Conservation (phyloP, 2,329 filamentous ascomycete genomes). For the Neonectria hederae region DNA sequence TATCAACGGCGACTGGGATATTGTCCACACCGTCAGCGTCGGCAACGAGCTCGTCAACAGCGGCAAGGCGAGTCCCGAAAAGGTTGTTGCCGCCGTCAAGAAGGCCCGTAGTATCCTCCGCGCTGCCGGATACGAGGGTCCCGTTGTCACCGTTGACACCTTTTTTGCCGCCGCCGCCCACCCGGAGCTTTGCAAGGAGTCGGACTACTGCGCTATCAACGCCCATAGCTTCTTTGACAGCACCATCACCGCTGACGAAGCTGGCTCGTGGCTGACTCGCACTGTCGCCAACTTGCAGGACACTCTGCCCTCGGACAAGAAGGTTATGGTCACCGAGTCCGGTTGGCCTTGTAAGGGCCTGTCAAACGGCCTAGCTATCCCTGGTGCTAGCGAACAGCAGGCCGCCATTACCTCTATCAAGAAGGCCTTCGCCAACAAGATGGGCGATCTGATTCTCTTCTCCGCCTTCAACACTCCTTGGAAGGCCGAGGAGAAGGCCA, state of each 20-base stretch:
- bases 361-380: conserved; percentile 74
- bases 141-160: conserved; percentile 83
- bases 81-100: conserved; percentile 67
- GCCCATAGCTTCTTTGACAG: conserved; percentile 85
- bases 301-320: conserved; percentile 59
- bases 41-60: conserved; percentile 85
- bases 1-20: conserved; percentile 71
- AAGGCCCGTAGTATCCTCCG: conserved; percentile 67
- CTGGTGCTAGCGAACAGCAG: conserved; percentile 72
- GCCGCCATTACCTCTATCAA: conserved; percentile 73
- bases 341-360: conserved; percentile 82
- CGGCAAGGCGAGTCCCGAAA: conserved; percentile 59
- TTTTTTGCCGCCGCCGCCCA: conserved; percentile 73
- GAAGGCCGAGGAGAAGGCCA: conserved; percentile 72
- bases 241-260: conserved; percentile 64
- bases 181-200: conserved; percentile 74
- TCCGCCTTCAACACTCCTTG: conserved; percentile 82
- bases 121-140: conserved; percentile 72
- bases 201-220: conserved; percentile 84
- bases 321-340: conserved; percentile 80
- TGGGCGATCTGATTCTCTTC: conserved; percentile 73
- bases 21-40: conserved; percentile 76
- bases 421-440: conserved; percentile 61
- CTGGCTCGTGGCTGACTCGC: conserved; percentile 73
- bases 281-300: conserved; percentile 59